Evolutionary conservation across 192 early-diverging fungal genomes (phyloP).

Genomic region (Coemansia sp.): DNA sequence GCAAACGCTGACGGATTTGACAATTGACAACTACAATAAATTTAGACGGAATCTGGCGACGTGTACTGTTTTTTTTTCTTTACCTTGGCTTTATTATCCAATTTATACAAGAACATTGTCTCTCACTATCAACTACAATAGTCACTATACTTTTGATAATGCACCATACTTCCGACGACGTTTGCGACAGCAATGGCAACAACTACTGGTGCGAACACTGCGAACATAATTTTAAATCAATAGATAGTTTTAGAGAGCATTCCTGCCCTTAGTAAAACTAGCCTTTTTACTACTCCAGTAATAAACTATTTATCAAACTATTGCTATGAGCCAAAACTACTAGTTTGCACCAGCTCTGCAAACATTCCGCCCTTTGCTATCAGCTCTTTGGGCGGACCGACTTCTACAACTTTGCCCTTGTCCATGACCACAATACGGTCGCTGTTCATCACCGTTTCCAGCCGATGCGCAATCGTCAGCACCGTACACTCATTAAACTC

Average conservation of each 20-base stretch:
- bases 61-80: too few relatives aligned
- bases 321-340: constrained; percentile 10
- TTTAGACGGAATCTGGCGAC: too few relatives aligned
- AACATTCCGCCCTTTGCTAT: constrained; percentile 48
- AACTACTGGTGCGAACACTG: background rate
- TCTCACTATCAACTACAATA: too few relatives aligned
- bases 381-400: constrained; percentile 61
- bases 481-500: constrained; percentile 56
- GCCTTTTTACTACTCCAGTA: too few relatives aligned
- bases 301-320: too few relatives aligned
- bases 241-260: too few relatives aligned
- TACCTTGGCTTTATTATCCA: too few relatives aligned
- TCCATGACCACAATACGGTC: constrained; percentile 75
- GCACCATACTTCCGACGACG: background rate
- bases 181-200: background rate
- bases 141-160: background rate
- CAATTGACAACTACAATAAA: too few relatives aligned
- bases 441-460: constrained; percentile 66
- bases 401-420: constrained; percentile 64
- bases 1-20: too few relatives aligned
- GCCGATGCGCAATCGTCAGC: constrained; percentile 70
- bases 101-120: too few relatives aligned
- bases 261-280: too few relatives aligned
- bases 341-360: constrained; percentile 26
- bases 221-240: too few relatives aligned